Base-by-base conservation (phyloP, 2,329 filamentous ascomycete species). In the Cytospora piceicola region DNA sequence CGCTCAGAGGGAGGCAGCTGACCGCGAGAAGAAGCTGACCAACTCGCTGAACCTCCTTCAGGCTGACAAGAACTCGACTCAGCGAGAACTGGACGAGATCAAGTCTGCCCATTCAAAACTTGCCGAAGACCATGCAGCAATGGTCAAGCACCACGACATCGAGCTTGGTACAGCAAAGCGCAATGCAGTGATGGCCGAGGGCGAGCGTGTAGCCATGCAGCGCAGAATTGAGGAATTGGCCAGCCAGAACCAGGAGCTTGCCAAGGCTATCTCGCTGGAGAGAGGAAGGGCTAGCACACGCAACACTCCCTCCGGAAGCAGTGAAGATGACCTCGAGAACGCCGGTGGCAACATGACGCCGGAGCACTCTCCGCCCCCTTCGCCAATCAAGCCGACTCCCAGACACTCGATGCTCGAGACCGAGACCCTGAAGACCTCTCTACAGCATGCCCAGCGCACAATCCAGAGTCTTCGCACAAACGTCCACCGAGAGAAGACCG, bases 401-500 rank as follows among this genome's bases (percentile, higher is more conserved):
- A 87, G 95, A 29, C 94, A 97, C 77, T 89, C 92, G 46, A 89
- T 93, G 78, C 85, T 99, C n/a, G 95, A 99, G 77, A 90, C 93
- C 0, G 95, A 99, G 79, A 99, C 95, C 0, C 81, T 99, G 71
- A 96, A 95, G 80, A 96, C 94, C 62, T 97, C 94, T 30, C 84
- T 98, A 32, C 90, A 93, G 71, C 95, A 99, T 76, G 94, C 95
- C 49, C 95, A 98, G 76, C 88, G 94, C 65, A 97, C 96, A 79
- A 97, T 99, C 66, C 94, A 98, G 76, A 96, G 93, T 73, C 86
- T 98, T 71, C 93, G 96, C 78, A 93, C 91, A 76, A 96, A 94
- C 73, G 91, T 98, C 56, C 94, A 99, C 77, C 91, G 95, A 39
- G 95, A 99, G 77, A 99, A 98, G 88, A 97, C 94, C 0, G 95